phyloP scores from a whole-genome alignment of 495 filamentous ascomycete species.

The Peziza echinospora region DNA sequence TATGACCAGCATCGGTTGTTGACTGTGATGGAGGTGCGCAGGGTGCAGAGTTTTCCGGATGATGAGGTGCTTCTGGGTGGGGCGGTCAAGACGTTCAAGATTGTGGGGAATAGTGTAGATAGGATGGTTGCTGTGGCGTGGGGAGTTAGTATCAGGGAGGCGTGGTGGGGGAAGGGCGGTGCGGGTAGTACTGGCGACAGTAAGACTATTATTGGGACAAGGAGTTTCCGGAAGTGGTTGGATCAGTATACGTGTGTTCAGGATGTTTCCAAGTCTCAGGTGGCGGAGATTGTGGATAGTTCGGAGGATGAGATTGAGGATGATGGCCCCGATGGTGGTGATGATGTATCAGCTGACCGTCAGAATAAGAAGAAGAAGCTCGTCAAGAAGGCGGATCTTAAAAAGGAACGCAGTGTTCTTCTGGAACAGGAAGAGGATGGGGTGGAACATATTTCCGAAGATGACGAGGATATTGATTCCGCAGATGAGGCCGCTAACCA shows the following conservation, averaged over 20 bases:
- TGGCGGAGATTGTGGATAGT: background rate
- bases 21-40: constrained; percentile 37
- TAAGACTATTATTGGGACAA: background rate
- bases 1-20: constrained; percentile 36
- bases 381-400: no score
- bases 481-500: no score
- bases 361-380: no score
- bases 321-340: no score
- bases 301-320: background rate
- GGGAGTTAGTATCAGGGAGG: constrained; percentile 37
- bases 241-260: background rate
- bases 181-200: background rate
- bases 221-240: background rate
- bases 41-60: constrained; percentile 46
- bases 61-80: constrained; percentile 42
- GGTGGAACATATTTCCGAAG: no score
- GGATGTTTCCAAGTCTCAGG: background rate
- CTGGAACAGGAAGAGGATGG: no score
- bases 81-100: constrained; percentile 30
- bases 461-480: no score
- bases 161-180: constrained; percentile 20
- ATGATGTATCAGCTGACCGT: no score
- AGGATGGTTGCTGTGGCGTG: constrained; percentile 38
- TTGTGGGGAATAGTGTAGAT: constrained; percentile 54
- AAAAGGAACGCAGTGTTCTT: no score